phyloP scores from a whole-genome alignment of 176 grass and related monocot genomes.

The Triticum timopheevii region DNA sequence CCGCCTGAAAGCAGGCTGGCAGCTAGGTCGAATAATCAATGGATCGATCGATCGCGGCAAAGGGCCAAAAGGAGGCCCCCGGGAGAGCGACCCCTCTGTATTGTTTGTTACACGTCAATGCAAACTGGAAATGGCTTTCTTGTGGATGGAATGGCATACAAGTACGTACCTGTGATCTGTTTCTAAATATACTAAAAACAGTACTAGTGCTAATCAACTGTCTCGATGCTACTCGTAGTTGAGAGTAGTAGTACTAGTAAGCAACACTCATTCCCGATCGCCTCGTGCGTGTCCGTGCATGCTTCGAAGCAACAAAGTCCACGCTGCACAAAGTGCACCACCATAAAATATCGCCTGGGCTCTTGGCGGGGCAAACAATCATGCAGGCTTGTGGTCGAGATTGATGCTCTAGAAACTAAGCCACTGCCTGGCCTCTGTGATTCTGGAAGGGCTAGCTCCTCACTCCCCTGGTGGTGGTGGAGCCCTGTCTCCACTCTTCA shows the following conservation, averaged over 20 bases:
- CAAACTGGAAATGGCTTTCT: conserved; percentile 29
- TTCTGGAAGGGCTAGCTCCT: neutral
- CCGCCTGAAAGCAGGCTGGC: conserved; percentile 58
- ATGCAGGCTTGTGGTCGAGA: neutral
- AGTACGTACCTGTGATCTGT: neutral
- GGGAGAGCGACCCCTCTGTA: conserved; percentile 42
- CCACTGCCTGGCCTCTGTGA: neutral
- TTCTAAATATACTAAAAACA: neutral
- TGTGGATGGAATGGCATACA: neutral
- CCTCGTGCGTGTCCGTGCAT: conserved; percentile 23
- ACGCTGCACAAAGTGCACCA: neutral
- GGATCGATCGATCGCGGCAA: neutral
- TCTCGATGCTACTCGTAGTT: too few relatives aligned
- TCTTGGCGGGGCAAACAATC: neutral
- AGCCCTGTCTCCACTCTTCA: neutral
- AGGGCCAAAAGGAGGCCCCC: conserved; percentile 33
- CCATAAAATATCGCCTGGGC: conserved; percentile 8
- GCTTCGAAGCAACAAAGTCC: conserved; percentile 31
- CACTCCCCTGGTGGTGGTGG: neutral
- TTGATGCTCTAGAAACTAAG: neutral
- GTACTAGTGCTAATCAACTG: neutral
- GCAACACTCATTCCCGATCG: conserved; percentile 8
- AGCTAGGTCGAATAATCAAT: conserved; percentile 31
- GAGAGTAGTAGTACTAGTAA: neutral
- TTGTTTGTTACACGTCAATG: conserved; percentile 38